Percentiles rank a stretch among this genome's conserved stretches.
These are phyloP conservation scores for Dothideomycetes sp. DNA, from an alignment of 2,329 filamentous ascomycete genomes.

Conservation along the genomic window DNA sequence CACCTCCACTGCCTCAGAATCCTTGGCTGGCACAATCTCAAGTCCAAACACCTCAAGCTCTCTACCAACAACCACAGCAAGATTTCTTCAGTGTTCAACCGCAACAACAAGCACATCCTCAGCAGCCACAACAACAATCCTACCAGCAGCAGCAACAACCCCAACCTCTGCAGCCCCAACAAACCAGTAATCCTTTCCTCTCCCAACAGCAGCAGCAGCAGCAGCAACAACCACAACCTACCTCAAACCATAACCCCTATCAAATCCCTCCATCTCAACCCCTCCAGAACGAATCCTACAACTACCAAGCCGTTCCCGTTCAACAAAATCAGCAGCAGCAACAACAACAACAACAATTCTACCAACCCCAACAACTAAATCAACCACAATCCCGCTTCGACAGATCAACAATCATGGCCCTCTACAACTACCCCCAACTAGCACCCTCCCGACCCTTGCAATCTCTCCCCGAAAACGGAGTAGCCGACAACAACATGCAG, in stretches of 20 bases:
- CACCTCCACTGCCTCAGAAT: slow-evolving; percentile 18
- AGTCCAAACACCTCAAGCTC: slow-evolving; percentile 26
- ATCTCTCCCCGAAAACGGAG: slow-evolving; percentile 28
- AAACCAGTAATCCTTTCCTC: slow-evolving; percentile 17
- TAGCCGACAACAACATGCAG: slow-evolving; percentile 18
- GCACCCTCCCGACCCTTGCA: slow-evolving; percentile 34
- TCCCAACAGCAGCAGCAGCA: slow-evolving; percentile 16
- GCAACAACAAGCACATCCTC: slow-evolving; percentile 19
- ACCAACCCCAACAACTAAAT: slow-evolving; percentile 18
- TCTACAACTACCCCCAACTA: slow-evolving; percentile 57
- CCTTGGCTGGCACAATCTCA: slow-evolving; percentile 30
- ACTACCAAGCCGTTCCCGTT: slow-evolving; percentile 20
- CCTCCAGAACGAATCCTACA: slow-evolving; percentile 4
- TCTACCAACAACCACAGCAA: slow-evolving; percentile 20
- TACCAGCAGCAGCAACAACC: slow-evolving; percentile 28
- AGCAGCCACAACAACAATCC: slow-evolving; percentile 15
- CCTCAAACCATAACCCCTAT: slow-evolving; percentile 13
- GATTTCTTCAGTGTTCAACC: slow-evolving; percentile 23
- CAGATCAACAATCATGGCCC: slow-evolving; percentile 65
- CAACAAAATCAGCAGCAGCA: slow-evolving; percentile 29
- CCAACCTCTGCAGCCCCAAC: slow-evolving; percentile 23
- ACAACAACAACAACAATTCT: slow-evolving; percentile 31
- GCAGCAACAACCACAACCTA: slow-evolving; percentile 20
- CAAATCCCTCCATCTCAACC: slow-evolving; percentile 1
- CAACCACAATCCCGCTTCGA: slow-evolving; percentile 45